These are phyloP conservation scores for Diplogelasinospora grovesii DNA, from an alignment of 495 filamentous ascomycete genomes.

Conservation along the genomic window DNA sequence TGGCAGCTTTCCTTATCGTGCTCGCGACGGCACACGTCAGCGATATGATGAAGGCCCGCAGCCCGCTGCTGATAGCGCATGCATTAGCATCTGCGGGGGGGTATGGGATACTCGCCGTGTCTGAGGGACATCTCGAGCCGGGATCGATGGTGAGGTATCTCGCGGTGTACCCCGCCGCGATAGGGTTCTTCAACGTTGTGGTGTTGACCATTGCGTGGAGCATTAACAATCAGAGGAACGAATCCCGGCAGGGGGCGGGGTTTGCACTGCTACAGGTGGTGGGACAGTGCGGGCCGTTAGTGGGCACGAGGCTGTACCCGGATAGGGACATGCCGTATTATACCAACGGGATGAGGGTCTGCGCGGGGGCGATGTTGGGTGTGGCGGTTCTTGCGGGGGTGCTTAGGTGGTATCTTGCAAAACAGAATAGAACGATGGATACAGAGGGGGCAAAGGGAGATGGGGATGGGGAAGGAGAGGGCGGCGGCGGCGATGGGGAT, in stretches of 20 bases:
- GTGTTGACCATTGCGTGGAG: conserved; percentile 71
- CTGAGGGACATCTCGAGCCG: conserved; percentile 7
- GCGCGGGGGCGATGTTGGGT: conserved; percentile 60
- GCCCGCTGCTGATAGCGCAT: conserved; percentile 53
- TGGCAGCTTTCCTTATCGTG: conserved; percentile 66
- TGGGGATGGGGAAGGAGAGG: conserved; percentile 12
- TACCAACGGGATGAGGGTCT: conserved; percentile 56
- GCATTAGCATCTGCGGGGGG: conserved; percentile 54
- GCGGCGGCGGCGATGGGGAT: conserved; percentile 1
- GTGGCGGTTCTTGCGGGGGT: conserved; percentile 50
- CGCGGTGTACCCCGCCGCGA: conserved; percentile 62
- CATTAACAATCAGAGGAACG: conserved; percentile 63
- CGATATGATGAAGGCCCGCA: conserved; percentile 58
- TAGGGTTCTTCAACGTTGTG: conserved; percentile 64
- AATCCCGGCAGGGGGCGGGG: conserved; percentile 57
- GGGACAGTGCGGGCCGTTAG: conserved; percentile 64
- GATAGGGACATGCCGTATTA: conserved; percentile 55
- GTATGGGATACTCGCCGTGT: conserved; percentile 53
- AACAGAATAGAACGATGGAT: conserved; percentile 54
- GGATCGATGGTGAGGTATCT: conserved; percentile 49
- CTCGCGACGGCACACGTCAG: conserved; percentile 62
- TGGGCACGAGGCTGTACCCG: conserved; percentile 69
- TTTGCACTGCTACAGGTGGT: conserved; percentile 66
- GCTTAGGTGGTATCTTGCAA: conserved; percentile 49
- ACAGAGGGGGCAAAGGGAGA: conserved; percentile 18